A percentile compares a stretch with the other conserved stretches of the same genome.
Evolutionary conservation across 768 basidiomycete species (phyloP).

Genomic region (Lactarius hengduanensis): DNA sequence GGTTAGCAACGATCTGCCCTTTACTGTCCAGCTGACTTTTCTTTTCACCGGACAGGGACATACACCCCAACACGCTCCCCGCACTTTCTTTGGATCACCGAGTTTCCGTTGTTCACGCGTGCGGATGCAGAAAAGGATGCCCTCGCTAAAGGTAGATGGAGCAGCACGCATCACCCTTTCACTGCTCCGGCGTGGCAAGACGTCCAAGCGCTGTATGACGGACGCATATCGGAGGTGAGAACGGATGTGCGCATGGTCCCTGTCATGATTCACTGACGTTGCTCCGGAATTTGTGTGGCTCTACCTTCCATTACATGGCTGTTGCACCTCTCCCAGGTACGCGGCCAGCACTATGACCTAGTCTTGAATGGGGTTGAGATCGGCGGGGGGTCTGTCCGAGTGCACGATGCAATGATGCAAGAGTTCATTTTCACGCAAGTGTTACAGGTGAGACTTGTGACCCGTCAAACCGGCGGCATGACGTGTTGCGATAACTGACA

Average conservation of each 20-base stretch:
- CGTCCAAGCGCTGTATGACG: slow-evolving; percentile 69
- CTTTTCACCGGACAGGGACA: slow-evolving; percentile 46
- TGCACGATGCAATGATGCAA: slow-evolving; percentile 87
- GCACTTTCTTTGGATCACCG: slow-evolving; percentile 93
- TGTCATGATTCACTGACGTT: slow-evolving; percentile 37
- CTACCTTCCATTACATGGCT: not conserved
- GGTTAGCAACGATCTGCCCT: slow-evolving; percentile 29
- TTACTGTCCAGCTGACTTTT: slow-evolving; percentile 5
- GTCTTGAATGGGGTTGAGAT: slow-evolving; percentile 93
- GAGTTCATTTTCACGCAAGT: slow-evolving; percentile 75
- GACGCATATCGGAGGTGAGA: slow-evolving; percentile 53
- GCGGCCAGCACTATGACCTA: slow-evolving; percentile 95
- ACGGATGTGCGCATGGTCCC: slow-evolving; percentile 27
- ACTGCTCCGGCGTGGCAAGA: slow-evolving; percentile 95
- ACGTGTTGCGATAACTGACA: not conserved
- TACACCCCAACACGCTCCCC: slow-evolving; percentile 54
- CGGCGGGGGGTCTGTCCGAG: slow-evolving; percentile 89
- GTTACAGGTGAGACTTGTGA: slow-evolving; percentile 55
- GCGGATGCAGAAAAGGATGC: slow-evolving; percentile 87
- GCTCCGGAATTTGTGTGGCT: slow-evolving; percentile 15
- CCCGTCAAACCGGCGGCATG: not conserved
- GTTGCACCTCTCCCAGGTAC: slow-evolving; percentile 52
- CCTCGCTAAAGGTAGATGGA: slow-evolving; percentile 84
- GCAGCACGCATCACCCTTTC: slow-evolving; percentile 93
- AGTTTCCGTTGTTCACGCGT: slow-evolving; percentile 89